Evolutionary conservation across 176 grass and related monocot species (phyloP).

Genomic region (Triticum timopheevii): DNA sequence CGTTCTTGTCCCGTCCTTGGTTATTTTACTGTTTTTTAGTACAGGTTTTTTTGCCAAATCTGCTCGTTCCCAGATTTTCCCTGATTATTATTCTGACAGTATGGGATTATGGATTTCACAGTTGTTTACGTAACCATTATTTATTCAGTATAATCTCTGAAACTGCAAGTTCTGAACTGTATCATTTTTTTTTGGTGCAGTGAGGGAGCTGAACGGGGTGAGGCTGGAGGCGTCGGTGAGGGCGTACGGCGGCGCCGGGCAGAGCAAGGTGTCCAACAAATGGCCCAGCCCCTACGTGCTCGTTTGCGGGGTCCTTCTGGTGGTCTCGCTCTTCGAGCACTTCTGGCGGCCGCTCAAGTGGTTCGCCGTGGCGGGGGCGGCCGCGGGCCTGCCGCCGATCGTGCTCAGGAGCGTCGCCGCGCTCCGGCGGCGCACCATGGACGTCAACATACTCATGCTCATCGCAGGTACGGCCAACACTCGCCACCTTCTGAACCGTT

Average conservation of each 20-base stretch:
- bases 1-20: not conserved
- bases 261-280: slow-evolving; percentile 48
- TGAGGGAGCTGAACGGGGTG: slow-evolving; percentile 76
- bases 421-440: slow-evolving; percentile 62
- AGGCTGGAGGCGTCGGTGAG: slow-evolving; percentile 80
- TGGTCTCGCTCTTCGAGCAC: slow-evolving; percentile 64
- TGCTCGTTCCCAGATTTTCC: too few relatives aligned
- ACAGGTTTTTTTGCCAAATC: too few relatives aligned
- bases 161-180: too few relatives aligned
- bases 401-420: slow-evolving; percentile 50
- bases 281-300: slow-evolving; percentile 90
- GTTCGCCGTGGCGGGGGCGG: slow-evolving; percentile 58
- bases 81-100: too few relatives aligned
- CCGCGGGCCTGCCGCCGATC: slow-evolving; percentile 48
- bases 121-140: too few relatives aligned
- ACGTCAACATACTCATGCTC: slow-evolving; percentile 95
- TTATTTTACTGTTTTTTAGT: too few relatives aligned
- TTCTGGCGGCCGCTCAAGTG: slow-evolving; percentile 82
- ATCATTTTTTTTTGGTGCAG: slow-evolving; percentile 31
- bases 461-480: slow-evolving; percentile 65
- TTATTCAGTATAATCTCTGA: too few relatives aligned
- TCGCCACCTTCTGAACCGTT: too few relatives aligned
- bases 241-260: slow-evolving; percentile 41
- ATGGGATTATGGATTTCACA: too few relatives aligned
- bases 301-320: slow-evolving; percentile 51